Conservation (phyloP, 2,329 filamentous ascomycete genomes). For the Penicillium frequentans region DNA sequence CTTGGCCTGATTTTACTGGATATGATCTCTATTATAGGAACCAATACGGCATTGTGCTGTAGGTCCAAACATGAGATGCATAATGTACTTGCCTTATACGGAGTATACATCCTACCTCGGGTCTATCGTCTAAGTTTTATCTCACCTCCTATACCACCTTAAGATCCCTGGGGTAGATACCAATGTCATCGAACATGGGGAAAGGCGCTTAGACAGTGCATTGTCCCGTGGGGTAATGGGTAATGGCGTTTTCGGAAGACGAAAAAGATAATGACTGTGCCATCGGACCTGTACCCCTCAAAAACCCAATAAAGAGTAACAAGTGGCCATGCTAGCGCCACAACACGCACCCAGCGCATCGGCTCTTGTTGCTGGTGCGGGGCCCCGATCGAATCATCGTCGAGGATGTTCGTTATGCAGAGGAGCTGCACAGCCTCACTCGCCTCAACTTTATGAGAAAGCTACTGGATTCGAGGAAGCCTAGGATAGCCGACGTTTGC, state of each 20-base stretch:
- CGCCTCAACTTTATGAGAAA: neutral
- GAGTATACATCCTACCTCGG: neutral
- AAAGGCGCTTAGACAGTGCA: neutral
- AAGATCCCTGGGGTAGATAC: too few relatives aligned
- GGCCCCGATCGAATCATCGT: conserved; percentile 24
- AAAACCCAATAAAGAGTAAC: neutral
- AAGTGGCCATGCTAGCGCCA: conserved; percentile 19
- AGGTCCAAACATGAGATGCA: neutral
- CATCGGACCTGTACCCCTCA: conserved; percentile 1
- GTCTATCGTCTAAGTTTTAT: neutral
- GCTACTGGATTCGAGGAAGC: neutral
- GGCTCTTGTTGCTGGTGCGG: conserved; percentile 24
- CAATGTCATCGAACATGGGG: neutral
- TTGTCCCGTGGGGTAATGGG: neutral
- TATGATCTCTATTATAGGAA: neutral
- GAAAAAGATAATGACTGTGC: neutral
- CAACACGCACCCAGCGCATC: conserved; percentile 22
- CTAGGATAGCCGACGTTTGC: neutral
- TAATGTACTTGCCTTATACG: neutral
- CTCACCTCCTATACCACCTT: too few relatives aligned
- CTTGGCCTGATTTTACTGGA: neutral
- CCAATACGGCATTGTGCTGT: neutral
- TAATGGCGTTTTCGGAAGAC: neutral
- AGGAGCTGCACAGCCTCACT: conserved; percentile 33
- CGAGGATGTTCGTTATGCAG: conserved; percentile 3